These are phyloP conservation scores for Plasmodium adleri DNA, from an alignment of 169 alveolate species.

Conservation along the genomic window DNA sequence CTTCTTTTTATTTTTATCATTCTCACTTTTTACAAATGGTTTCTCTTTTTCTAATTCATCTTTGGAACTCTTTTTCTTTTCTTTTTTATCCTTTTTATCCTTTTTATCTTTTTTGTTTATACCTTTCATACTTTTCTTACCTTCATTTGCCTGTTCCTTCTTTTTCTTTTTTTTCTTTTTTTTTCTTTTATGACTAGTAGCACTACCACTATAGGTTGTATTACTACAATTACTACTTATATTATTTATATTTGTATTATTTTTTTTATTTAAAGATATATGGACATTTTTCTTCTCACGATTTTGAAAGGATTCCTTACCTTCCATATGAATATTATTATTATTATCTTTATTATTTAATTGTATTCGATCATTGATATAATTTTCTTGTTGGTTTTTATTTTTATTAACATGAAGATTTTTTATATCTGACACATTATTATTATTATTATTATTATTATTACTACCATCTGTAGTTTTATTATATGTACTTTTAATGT, in stretches of 20 bases:
- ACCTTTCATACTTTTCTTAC: neutral
- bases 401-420: too few species aligned
- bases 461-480: too few species aligned
- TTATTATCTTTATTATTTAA: too few species aligned
- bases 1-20: neutral
- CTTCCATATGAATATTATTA: too few species aligned
- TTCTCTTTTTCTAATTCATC: neutral
- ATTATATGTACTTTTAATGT: too few species aligned
- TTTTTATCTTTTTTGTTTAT: neutral
- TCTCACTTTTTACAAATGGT: neutral
- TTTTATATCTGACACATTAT: too few species aligned
- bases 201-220: too few species aligned
- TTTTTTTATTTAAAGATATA: conserved; percentile 9
- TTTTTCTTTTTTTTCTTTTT: neutral
- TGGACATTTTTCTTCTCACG: too few species aligned
- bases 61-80: neutral
- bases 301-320: too few species aligned
- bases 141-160: conserved; percentile 8
- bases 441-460: too few species aligned
- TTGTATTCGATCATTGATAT: too few species aligned
- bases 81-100: neutral
- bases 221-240: neutral
- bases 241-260: neutral
- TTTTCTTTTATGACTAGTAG: conserved; percentile 5
- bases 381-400: too few species aligned